Conservation (phyloP, 768 basidiomycete species). For the Pluteus cervinus region DNA sequence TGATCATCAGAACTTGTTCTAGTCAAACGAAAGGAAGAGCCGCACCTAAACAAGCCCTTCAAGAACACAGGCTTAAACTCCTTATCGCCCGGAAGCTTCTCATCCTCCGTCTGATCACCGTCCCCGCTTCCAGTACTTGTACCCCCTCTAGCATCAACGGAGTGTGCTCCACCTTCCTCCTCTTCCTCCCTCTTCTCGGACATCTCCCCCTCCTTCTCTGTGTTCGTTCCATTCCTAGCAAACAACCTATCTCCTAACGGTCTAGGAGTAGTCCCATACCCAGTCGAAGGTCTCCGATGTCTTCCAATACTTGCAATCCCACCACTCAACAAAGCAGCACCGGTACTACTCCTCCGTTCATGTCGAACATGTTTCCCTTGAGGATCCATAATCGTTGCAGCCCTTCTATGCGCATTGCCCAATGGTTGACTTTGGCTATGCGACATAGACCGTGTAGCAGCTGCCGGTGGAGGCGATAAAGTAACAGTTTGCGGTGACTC, state of each 20-base stretch:
- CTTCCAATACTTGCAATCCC: constrained; percentile 63
- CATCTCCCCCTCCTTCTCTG: constrained; percentile 40
- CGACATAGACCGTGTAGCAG: constrained; percentile 23
- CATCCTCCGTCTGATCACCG: constrained; percentile 41
- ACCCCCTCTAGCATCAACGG: constrained; percentile 19
- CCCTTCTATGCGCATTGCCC: constrained; percentile 59
- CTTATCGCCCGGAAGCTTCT: constrained; percentile 49
- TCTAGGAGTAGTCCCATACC: constrained; percentile 35
- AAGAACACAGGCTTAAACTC: constrained; percentile 93
- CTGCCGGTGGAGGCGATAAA: constrained; percentile 10
- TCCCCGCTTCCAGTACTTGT: constrained; percentile 29
- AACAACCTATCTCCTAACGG: constrained; percentile 45
- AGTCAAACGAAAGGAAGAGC: constrained; percentile 5
- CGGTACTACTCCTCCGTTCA: constrained; percentile 73
- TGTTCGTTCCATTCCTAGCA: constrained; percentile 36
- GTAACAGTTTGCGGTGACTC: background rate
- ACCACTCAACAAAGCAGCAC: constrained; percentile 44
- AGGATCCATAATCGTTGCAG: constrained; percentile 73
- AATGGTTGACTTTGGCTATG: constrained; percentile 51
- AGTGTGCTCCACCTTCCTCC: constrained; percentile 19
- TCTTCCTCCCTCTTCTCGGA: constrained; percentile 39
- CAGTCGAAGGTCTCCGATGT: constrained; percentile 67
- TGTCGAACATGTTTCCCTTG: constrained; percentile 57
- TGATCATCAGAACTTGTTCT: constrained; percentile 4
- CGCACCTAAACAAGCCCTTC: constrained; percentile 91